A percentile compares a stretch with the other conserved stretches of the same genome.
Conservation (phyloP, 331 rosid species). For the Prunus yedoensis region DNA sequence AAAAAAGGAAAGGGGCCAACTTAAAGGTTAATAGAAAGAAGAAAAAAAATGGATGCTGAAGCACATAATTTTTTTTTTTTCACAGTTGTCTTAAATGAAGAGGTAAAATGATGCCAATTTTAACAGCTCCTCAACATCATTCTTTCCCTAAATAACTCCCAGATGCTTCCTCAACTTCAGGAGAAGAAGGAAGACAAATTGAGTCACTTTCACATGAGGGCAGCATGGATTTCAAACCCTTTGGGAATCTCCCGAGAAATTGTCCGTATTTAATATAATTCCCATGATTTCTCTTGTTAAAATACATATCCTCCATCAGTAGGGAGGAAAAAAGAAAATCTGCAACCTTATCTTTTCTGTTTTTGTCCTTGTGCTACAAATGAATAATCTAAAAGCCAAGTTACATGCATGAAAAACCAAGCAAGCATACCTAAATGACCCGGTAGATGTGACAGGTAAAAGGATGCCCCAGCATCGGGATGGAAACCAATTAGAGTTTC, state of each 20-base stretch:
- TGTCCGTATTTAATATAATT: neutral
- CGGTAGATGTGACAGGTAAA: slow-evolving; percentile 85
- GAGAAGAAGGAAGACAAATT: neutral
- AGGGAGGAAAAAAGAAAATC: too few relatives aligned
- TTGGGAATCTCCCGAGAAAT: neutral
- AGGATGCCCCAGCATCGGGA: slow-evolving; percentile 95
- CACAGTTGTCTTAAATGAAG: neutral
- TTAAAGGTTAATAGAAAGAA: neutral
- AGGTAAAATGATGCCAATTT: neutral
- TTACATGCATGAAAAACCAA: slow-evolving; percentile 8
- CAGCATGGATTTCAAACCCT: neutral
- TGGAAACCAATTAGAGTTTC: slow-evolving; percentile 94
- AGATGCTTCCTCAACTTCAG: slow-evolving; percentile 1
- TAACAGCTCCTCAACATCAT: neutral
- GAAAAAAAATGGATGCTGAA: too few relatives aligned
- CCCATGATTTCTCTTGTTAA: neutral
- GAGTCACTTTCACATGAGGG: neutral
- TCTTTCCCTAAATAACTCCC: neutral
- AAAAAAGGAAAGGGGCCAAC: neutral
- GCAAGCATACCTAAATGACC: slow-evolving; percentile 74
- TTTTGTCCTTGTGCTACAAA: neutral
- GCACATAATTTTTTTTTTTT: too few relatives aligned
- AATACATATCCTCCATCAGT: neutral
- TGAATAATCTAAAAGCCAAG: neutral
- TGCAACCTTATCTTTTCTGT: neutral